These are phyloP conservation scores for Talaromyces funiculosus DNA, from an alignment of 2,329 filamentous ascomycete genomes.

Conservation along the genomic window DNA sequence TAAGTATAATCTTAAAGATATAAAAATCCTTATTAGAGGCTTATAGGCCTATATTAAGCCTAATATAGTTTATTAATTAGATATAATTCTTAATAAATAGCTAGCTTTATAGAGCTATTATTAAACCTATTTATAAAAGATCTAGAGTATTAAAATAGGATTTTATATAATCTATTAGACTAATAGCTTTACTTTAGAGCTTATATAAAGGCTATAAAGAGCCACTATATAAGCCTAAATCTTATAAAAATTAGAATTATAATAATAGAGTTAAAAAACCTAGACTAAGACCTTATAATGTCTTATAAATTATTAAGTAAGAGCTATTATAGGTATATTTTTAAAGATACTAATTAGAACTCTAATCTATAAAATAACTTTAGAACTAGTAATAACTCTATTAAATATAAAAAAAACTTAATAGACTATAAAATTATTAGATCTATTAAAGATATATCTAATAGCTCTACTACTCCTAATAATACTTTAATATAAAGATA, in stretches of 20 bases:
- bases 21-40: neutral
- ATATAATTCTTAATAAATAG: neutral
- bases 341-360: neutral
- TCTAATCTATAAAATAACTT: neutral
- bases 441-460: neutral
- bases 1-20: neutral
- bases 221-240: neutral
- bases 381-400: neutral
- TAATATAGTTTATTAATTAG: neutral
- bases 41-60: neutral
- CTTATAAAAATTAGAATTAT: neutral
- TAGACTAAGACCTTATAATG: neutral
- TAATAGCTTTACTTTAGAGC: neutral
- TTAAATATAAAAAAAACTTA: neutral
- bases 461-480: neutral
- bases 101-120: neutral
- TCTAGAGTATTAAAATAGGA: neutral
- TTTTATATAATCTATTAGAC: neutral
- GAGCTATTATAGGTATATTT: neutral
- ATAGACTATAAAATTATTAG: neutral
- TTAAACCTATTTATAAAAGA: neutral
- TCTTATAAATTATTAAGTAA: neutral
- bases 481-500: neutral
- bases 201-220: neutral
- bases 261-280: neutral